Evolutionary conservation across 176 grass and related monocot species (phyloP).

Genomic region (Oryza meridionalis): DNA sequence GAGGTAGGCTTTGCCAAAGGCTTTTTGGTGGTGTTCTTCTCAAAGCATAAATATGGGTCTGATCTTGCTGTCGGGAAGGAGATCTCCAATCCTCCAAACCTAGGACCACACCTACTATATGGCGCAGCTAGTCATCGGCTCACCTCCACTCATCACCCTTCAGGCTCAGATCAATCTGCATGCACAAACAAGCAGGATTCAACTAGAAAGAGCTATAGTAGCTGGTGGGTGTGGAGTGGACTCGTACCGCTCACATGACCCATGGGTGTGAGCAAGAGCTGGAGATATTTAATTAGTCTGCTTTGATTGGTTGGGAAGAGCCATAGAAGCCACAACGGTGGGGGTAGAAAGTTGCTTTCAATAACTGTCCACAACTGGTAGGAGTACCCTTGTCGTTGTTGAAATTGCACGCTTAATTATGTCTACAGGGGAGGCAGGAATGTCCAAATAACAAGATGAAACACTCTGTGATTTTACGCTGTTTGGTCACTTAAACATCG

Average conservation of each 20-base stretch:
- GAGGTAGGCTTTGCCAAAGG: conserved; percentile 53
- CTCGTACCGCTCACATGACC: conserved; percentile 45
- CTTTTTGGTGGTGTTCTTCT: conserved; percentile 46
- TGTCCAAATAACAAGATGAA: not conserved
- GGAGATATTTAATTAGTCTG: conserved; percentile 37
- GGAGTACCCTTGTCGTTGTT: conserved; percentile 20
- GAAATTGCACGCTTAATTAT: conserved; percentile 31
- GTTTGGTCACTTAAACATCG: too few species aligned
- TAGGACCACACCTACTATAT: conserved; percentile 49
- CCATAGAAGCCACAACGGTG: conserved; percentile 10
- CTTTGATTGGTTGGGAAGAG: conserved; percentile 39
- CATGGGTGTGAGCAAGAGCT: conserved; percentile 15
- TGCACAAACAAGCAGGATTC: conserved; percentile 34
- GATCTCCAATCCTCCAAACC: conserved; percentile 54
- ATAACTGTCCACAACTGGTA: not conserved
- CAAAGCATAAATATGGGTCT: conserved; percentile 54
- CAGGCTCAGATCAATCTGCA: conserved; percentile 5
- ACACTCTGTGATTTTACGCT: not conserved
- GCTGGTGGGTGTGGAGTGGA: conserved; percentile 35
- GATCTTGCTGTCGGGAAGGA: conserved; percentile 62
- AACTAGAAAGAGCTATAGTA: conserved; percentile 22
- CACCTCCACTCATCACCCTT: not conserved
- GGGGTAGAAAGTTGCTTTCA: conserved; percentile 44
- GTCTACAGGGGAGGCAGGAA: not conserved
- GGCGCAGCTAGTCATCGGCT: not conserved